phyloP scores from a whole-genome alignment of 1,284 basidiomycete genomes.

The Mrakiaceae sp. region DNA sequence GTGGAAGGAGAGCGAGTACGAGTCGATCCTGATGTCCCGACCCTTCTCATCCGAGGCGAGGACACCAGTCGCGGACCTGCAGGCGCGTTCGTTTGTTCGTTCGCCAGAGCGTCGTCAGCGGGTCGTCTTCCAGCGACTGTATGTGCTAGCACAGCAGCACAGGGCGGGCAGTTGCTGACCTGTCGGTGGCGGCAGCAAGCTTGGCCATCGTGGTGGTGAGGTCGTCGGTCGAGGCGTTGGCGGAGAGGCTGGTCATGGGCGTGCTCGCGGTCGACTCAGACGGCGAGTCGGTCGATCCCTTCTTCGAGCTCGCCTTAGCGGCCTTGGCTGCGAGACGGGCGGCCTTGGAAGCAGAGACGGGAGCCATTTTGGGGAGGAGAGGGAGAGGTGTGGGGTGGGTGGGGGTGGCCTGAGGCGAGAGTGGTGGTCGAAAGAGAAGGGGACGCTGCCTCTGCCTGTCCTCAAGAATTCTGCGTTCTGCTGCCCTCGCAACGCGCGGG shows the following conservation, averaged over 20 bases:
- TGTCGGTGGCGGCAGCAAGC: constrained; percentile 73
- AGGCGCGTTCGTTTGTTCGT: background rate
- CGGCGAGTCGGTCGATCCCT: constrained; percentile 47
- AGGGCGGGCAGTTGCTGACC: constrained; percentile 41
- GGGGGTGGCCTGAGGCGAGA: too few species aligned
- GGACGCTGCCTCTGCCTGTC: too few species aligned
- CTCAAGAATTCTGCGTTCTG: too few species aligned
- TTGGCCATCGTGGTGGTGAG: constrained; percentile 59
- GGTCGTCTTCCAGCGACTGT: background rate
- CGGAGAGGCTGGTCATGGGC: constrained; percentile 62
- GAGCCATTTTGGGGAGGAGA: constrained; percentile 10
- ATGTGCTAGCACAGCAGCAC: background rate
- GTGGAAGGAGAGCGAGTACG: constrained; percentile 94
- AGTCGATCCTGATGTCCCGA: constrained; percentile 95
- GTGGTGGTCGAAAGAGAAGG: too few species aligned
- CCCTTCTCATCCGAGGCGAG: constrained; percentile 83
- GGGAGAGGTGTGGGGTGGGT: background rate
- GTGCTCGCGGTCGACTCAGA: constrained; percentile 55
- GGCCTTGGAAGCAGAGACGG: constrained; percentile 14
- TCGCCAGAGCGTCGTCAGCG: background rate
- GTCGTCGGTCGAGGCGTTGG: constrained; percentile 62
- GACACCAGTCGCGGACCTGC: constrained; percentile 77
- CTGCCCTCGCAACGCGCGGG: too few species aligned
- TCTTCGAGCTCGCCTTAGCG: constrained; percentile 28
- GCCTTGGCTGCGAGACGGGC: constrained; percentile 6